Evolutionary conservation across 108 stramenopile species (phyloP).

Genomic region (Nitzschia sp.): DNA sequence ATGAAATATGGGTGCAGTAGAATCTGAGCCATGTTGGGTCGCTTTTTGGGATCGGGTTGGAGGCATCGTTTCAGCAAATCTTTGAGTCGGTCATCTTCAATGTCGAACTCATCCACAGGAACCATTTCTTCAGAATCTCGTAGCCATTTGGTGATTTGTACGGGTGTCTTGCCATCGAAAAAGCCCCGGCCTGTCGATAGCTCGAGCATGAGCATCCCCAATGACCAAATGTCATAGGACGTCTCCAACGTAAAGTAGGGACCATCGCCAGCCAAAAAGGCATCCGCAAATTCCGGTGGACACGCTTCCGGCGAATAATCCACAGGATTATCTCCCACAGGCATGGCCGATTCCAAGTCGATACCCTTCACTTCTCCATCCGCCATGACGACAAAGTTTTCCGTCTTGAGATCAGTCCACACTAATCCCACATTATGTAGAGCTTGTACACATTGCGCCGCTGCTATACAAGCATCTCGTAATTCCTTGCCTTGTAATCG

Average conservation of each 20-base stretch:
- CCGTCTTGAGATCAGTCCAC: conserved; percentile 91
- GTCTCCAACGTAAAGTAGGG: conserved; percentile 72
- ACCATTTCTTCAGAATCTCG: conserved; percentile 42
- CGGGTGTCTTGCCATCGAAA: conserved; percentile 71
- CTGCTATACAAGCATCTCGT: conserved; percentile 70
- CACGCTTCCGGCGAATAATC: conserved; percentile 91
- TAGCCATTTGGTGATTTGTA: conserved; percentile 73
- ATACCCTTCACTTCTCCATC: conserved; percentile 74
- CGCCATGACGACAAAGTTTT: conserved; percentile 83
- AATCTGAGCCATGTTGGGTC: conserved; percentile 67
- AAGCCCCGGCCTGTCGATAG: conserved; percentile 71
- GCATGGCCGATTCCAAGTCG: conserved; percentile 88
- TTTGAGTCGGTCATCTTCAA: conserved; percentile 47
- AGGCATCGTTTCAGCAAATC: conserved; percentile 74
- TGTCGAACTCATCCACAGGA: conserved; percentile 45
- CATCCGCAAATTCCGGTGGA: conserved; percentile 86
- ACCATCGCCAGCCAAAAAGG: conserved; percentile 74
- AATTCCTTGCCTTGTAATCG: conserved; percentile 65
- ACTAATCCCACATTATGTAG: conserved; percentile 73
- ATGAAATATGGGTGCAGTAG: conserved; percentile 84
- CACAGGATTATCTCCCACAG: conserved; percentile 67
- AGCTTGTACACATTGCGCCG: conserved; percentile 73
- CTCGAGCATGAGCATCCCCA: conserved; percentile 85
- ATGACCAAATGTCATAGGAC: conserved; percentile 85
- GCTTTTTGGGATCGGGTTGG: conserved; percentile 51